Percentiles rank a stretch among this genome's conserved stretches.
Conservation (phyloP, 176 grass and related monocot species). For the Poa pratensis region DNA sequence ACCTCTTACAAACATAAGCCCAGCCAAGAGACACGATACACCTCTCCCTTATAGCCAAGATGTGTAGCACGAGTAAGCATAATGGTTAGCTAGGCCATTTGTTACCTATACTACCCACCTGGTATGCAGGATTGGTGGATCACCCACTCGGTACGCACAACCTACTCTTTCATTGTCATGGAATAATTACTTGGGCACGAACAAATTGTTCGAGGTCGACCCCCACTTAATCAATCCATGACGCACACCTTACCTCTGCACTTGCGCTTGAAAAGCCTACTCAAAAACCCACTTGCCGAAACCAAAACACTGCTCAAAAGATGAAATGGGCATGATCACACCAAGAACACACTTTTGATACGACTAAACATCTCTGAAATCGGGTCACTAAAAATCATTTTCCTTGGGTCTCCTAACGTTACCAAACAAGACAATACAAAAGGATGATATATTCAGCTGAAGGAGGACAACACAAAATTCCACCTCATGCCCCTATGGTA, state of each 20-base stretch:
- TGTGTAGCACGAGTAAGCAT: neutral
- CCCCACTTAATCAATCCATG: neutral
- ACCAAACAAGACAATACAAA: neutral
- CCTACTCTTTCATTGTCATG: neutral
- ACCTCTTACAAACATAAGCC: neutral
- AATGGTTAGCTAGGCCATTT: neutral
- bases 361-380: neutral
- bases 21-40: neutral
- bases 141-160: neutral
- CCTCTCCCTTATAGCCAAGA: neutral
- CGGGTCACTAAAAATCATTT: neutral
- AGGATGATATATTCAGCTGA: neutral
- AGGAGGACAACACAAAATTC: neutral
- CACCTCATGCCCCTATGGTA: neutral
- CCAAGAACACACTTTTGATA: neutral
- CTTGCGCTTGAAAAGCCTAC: neutral
- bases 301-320: too few relatives aligned
- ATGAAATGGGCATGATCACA: too few relatives aligned
- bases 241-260: neutral
- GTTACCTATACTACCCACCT: neutral
- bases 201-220: too few relatives aligned
- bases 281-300: neutral
- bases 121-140: neutral
- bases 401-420: neutral
- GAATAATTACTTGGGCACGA: too few relatives aligned